A percentile compares a stretch with the other conserved stretches of the same genome.
These are phyloP conservation scores for Sungouiozyma ichnusensis DNA, from an alignment of 805 yeast species.

Conservation along the genomic window DNA sequence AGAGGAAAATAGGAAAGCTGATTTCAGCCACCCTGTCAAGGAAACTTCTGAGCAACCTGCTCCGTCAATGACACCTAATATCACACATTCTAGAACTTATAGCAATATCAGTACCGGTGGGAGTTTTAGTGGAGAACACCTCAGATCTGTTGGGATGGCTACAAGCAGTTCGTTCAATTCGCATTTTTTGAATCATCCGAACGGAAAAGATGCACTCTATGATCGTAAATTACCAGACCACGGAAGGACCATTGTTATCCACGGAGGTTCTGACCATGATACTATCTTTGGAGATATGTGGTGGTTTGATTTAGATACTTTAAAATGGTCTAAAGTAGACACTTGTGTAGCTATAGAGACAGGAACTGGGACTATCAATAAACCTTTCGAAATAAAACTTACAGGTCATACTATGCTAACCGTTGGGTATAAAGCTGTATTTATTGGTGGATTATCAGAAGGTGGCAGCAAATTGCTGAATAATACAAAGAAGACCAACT, in stretches of 20 bases:
- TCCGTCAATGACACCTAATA: conserved; percentile 10
- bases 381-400: conserved; percentile 11
- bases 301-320: conserved; percentile 38
- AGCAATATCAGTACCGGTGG: not conserved
- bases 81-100: conserved; percentile 9
- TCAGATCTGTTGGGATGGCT: not conserved
- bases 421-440: conserved; percentile 16
- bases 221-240: not conserved
- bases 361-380: conserved; percentile 9
- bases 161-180: not conserved
- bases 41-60: not conserved
- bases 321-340: conserved; percentile 30
- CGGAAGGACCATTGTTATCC: conserved; percentile 22
- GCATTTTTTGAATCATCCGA: not conserved
- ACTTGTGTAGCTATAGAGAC: conserved; percentile 1
- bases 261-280: conserved; percentile 31
- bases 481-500: conserved; percentile 1
- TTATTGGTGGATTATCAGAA: conserved; percentile 22
- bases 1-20: conserved; percentile 14
- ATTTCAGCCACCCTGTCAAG: conserved; percentile 3
- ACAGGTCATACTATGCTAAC: conserved; percentile 24
- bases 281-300: conserved; percentile 39
- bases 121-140: not conserved
- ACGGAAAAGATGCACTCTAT: not conserved
- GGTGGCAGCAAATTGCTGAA: conserved; percentile 15